Conservation (phyloP, 441 rosid species). For the Erodium texanum region DNA sequence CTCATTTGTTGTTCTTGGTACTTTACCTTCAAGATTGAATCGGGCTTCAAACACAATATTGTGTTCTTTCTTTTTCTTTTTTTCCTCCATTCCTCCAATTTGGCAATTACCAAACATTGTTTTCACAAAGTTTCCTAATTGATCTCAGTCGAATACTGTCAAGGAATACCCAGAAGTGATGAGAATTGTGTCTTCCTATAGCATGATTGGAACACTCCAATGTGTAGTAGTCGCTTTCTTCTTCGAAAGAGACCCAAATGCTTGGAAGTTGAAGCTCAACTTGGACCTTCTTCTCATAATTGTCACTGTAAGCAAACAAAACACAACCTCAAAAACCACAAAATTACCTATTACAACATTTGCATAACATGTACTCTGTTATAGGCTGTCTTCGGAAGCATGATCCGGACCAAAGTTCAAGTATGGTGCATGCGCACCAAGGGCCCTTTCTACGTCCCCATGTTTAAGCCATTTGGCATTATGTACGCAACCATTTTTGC, state of each 20-base stretch:
- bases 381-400: conserved; percentile 48
- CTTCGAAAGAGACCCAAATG: conserved; percentile 49
- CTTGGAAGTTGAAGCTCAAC: conserved; percentile 54
- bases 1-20: too few relatives aligned
- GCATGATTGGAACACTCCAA: conserved; percentile 61
- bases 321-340: neutral
- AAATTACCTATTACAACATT: too few relatives aligned
- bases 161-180: conserved; percentile 53
- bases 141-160: conserved; percentile 40
- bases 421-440: conserved; percentile 36
- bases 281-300: conserved; percentile 53
- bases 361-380: neutral
- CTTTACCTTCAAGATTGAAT: too few relatives aligned
- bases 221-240: conserved; percentile 40
- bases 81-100: too few relatives aligned
- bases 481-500: conserved; percentile 59
- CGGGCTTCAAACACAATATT: too few relatives aligned
- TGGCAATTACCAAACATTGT: too few relatives aligned
- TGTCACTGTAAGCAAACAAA: conserved; percentile 34
- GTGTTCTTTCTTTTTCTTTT: too few relatives aligned
- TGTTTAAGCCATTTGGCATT: conserved; percentile 73
- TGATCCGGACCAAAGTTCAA: conserved; percentile 54
- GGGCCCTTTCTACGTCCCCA: conserved; percentile 55
- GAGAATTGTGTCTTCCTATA: conserved; percentile 56
- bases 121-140: neutral